Conservation (phyloP, 2,329 filamentous ascomycete genomes). For the Podosphaera xanthii region DNA sequence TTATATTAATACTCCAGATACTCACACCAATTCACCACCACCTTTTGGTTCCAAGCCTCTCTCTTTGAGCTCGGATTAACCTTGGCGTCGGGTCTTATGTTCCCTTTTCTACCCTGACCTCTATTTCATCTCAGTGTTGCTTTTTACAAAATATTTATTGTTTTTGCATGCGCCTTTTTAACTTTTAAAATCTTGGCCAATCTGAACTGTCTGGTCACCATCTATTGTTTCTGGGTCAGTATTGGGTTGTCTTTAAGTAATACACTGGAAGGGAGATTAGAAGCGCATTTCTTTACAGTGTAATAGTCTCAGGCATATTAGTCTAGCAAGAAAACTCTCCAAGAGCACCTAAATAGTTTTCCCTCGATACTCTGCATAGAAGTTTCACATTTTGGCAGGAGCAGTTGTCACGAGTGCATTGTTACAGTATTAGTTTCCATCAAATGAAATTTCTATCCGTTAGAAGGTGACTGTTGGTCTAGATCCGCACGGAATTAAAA, state of each 20-base stretch:
- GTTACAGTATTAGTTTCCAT: too few species aligned
- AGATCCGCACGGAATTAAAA: too few species aligned
- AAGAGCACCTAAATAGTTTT: conserved; percentile 1
- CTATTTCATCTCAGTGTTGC: conserved; percentile 8
- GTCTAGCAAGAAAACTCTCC: conserved; percentile 13
- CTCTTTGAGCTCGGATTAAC: conserved; percentile 14
- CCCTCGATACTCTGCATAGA: not conserved
- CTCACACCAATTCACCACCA: conserved; percentile 7
- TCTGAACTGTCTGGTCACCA: conserved; percentile 13
- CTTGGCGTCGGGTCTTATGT: conserved; percentile 14
- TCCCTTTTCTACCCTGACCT: conserved; percentile 14
- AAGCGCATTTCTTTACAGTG: conserved; percentile 18
- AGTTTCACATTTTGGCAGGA: not conserved
- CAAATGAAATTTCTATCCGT: too few species aligned
- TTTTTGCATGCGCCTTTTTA: conserved; percentile 12
- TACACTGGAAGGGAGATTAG: conserved; percentile 10
- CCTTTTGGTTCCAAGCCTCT: conserved; percentile 7
- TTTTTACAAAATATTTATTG: conserved; percentile 14
- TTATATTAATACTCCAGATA: conserved; percentile 10
- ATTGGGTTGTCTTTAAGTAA: conserved; percentile 10
- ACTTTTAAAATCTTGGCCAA: conserved; percentile 11
- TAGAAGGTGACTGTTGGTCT: too few species aligned
- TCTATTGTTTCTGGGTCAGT: conserved; percentile 3
- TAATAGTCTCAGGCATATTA: conserved; percentile 20
- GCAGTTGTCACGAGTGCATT: too few species aligned